Base-by-base conservation (phyloP, 2,329 filamentous ascomycete species). In the Claviceps pusilla region DNA sequence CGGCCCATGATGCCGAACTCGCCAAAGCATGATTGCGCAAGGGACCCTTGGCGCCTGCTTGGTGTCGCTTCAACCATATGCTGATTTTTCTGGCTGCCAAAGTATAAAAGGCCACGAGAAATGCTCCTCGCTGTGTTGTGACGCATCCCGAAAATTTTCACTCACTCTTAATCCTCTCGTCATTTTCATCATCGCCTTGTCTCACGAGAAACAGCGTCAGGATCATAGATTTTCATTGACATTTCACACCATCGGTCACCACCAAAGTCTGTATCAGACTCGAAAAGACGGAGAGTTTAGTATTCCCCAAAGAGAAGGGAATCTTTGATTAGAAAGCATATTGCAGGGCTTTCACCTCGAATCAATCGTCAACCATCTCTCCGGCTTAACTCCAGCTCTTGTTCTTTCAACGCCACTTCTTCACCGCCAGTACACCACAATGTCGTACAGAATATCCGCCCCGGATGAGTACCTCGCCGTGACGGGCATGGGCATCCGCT, bases 381-480 rank as follows among this genome's bases (percentile, higher is more conserved):
- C 41, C n/a, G 41, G n/a, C 14, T 9, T 4, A 7, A 19, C 41
- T 43, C 10, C 41, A 24, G 41, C 7, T 9, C 7, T 10, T 24
- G 24, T 24, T 24, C 24, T 24, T 24, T 24, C 41, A 19, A 9
- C 41, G 19, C n/a, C n/a, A 9, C 7, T 43, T 9, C 19, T 24
- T 45, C 42, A 45, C 9, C 42, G 11, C n/a, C 4, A 4, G 9
- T 45, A n/a, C 42, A 28, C 1, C 42, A 37, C 57, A 51, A 79
- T 78, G 74, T 77, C 77, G 61, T 87, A 84, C 71, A 79, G 76
- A 66, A 78, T 89, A 59, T 84, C 86, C 24, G 79, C 80, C 54
- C 83, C 87, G 33, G 86, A 89, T 71, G 80, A 89, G 71, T 94
- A 93, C 76, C 85, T 94, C 69, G 87, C 88, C 75, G 80, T 93